Conservation (phyloP, 202 grass and related monocot species). For the Dendrocalamus latiflorus region DNA sequence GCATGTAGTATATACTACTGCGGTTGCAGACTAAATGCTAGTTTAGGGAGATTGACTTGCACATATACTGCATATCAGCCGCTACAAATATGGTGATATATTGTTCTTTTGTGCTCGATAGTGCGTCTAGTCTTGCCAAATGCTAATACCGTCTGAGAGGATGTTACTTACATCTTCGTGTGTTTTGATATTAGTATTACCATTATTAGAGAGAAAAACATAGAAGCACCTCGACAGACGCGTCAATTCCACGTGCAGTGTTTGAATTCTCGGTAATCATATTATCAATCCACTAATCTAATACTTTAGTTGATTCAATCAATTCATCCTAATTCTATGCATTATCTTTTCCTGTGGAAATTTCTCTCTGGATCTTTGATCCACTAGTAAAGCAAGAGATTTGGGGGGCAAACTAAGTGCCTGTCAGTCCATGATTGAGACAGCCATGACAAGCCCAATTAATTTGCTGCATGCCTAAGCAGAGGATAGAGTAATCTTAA, state of each 20-base stretch:
- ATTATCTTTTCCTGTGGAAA: neutral
- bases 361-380: neutral
- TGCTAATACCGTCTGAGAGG: neutral
- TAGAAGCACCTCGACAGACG: too few relatives aligned
- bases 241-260: neutral
- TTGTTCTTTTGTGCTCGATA: neutral
- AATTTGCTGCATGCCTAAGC: neutral
- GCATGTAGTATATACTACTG: neutral
- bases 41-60: neutral
- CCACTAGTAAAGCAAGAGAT: conserved; percentile 19
- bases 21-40: neutral
- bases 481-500: neutral
- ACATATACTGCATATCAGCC: neutral
- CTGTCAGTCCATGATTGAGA: conserved; percentile 10
- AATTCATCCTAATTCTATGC: neutral
- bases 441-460: neutral
- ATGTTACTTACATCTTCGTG: too few relatives aligned
- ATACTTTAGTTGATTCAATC: neutral
- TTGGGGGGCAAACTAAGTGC: neutral
- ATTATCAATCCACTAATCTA: neutral
- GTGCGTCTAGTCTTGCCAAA: neutral
- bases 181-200: too few relatives aligned
- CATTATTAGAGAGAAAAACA: too few relatives aligned
- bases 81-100: neutral
- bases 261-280: neutral